Conservation (phyloP, 306 rosid genomes). For the Carpinus fangiana region DNA sequence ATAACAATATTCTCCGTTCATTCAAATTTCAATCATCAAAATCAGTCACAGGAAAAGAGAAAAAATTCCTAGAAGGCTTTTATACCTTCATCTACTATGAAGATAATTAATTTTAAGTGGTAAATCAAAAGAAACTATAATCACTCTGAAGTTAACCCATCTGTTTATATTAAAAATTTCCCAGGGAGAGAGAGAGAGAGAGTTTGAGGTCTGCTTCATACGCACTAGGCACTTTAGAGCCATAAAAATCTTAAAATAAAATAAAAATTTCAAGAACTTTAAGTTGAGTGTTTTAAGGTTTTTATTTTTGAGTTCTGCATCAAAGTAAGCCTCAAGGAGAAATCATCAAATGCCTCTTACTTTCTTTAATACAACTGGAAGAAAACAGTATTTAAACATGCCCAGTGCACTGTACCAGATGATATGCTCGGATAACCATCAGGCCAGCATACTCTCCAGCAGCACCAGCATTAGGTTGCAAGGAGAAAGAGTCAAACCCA, state of each 20-base stretch:
- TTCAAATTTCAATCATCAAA: neutral
- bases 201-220: neutral
- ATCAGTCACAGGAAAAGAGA: neutral
- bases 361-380: constrained; percentile 5
- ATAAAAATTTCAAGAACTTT: neutral
- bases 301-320: neutral
- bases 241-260: neutral
- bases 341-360: neutral
- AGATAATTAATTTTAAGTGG: neutral
- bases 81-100: neutral
- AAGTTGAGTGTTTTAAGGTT: neutral
- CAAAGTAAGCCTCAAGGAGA: neutral
- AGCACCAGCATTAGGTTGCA: constrained; percentile 99
- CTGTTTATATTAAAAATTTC: neutral
- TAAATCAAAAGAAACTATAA: constrained; percentile 14
- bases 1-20: neutral
- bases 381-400: constrained; percentile 4
- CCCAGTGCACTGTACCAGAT: constrained; percentile 53
- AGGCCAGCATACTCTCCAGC: constrained; percentile 99
- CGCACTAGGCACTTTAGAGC: neutral
- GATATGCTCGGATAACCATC: constrained; percentile 99
- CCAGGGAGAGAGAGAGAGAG: neutral
- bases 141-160: neutral
- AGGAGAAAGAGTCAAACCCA: constrained; percentile 96
- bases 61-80: constrained; percentile 2